Percentiles rank a stretch among this genome's conserved stretches.
Conservation (phyloP, 176 grass and related monocot genomes). For the Cenchrus purpureus region DNA sequence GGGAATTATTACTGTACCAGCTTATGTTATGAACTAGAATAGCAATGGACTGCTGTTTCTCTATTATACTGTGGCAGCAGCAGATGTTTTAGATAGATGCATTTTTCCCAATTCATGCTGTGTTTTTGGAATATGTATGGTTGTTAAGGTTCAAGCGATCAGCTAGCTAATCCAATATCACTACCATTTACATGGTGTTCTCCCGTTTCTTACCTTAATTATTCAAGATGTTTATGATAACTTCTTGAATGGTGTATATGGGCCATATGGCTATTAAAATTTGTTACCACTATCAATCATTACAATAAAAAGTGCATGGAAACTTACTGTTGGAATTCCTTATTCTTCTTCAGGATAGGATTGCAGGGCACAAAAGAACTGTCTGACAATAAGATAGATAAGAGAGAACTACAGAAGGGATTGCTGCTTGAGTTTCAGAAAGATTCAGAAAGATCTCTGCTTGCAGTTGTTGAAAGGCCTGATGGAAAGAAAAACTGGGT, state of each 20-base stretch:
- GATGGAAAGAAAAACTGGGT: constrained; percentile 98
- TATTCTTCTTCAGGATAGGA: constrained; percentile 63
- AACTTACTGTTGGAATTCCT: constrained; percentile 33
- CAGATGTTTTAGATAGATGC: neutral
- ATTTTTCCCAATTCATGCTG: neutral
- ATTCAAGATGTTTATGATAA: neutral
- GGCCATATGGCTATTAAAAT: neutral
- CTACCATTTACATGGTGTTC: constrained; percentile 1
- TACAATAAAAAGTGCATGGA: constrained; percentile 1
- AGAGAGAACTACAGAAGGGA: constrained; percentile 78
- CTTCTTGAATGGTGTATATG: neutral
- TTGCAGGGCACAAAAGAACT: constrained; percentile 71
- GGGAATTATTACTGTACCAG: neutral
- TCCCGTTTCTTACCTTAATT: neutral
- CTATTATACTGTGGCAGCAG: neutral
- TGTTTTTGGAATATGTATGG: neutral
- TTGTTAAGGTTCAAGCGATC: neutral
- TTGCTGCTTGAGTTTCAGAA: constrained; percentile 90
- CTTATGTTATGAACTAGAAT: neutral
- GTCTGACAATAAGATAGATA: constrained; percentile 61
- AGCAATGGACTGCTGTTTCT: neutral
- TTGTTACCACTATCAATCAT: neutral
- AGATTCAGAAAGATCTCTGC: constrained; percentile 78
- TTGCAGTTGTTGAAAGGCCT: constrained; percentile 78
- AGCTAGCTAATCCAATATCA: neutral